Evolutionary conservation across 1,284 basidiomycete species (phyloP).

Genomic region (Porodaedalea pini): DNA sequence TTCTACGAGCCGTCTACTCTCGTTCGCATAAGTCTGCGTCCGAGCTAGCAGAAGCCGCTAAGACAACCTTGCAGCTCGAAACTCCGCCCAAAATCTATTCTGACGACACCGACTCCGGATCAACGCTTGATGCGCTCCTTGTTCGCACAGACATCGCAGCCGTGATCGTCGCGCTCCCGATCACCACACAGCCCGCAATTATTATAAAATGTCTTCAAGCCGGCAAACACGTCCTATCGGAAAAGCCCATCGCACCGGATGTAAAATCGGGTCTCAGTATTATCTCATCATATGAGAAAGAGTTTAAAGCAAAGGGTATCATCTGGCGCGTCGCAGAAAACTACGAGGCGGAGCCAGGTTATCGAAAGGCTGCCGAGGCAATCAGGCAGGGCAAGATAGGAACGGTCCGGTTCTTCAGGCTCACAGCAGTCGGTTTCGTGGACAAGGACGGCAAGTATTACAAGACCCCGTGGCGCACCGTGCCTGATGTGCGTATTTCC

Average conservation of each 20-base stretch:
- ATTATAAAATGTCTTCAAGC: constrained; percentile 60
- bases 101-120: constrained; percentile 49
- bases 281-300: constrained; percentile 61
- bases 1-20: constrained; percentile 76
- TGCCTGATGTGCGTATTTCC: constrained; percentile 61
- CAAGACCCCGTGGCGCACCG: constrained; percentile 77
- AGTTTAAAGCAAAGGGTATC: constrained; percentile 66
- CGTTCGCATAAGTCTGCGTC: constrained; percentile 61
- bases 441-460: constrained; percentile 69
- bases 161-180: constrained; percentile 77
- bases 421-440: constrained; percentile 52
- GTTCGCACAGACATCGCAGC: constrained; percentile 61
- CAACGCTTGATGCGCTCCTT: constrained; percentile 60
- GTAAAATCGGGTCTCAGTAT: constrained; percentile 60
- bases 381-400: constrained; percentile 61
- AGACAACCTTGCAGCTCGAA: constrained; percentile 40
- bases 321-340: constrained; percentile 88
- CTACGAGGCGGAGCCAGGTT: constrained; percentile 67
- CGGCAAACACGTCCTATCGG: constrained; percentile 83
- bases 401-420: constrained; percentile 59
- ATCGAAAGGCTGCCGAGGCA: constrained; percentile 49
- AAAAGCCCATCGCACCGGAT: constrained; percentile 81
- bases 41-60: constrained; percentile 46
- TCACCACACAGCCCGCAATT: constrained; percentile 66
- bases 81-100: constrained; percentile 51